A percentile compares a stretch with the other conserved stretches of the same genome.
Evolutionary conservation across 805 yeast species (phyloP).

Genomic region (Tetrapisispora arboricola): DNA sequence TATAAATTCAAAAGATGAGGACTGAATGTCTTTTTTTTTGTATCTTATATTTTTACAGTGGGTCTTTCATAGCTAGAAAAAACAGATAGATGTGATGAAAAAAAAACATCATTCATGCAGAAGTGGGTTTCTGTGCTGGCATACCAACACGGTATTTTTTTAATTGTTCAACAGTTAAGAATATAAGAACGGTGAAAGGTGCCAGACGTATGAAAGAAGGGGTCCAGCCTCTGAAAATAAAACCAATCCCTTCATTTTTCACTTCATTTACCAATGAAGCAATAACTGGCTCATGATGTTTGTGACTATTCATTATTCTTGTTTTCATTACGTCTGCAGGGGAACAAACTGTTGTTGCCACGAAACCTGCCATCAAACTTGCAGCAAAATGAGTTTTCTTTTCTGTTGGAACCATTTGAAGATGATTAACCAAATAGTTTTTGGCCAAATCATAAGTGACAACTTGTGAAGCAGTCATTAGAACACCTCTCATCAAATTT

Average conservation of each 20-base stretch:
- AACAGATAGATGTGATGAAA: background rate
- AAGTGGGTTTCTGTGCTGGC: slow-evolving; percentile 13
- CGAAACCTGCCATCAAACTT: slow-evolving; percentile 70
- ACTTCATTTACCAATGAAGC: slow-evolving; percentile 45
- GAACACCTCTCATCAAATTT: slow-evolving; percentile 66
- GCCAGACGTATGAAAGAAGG: slow-evolving; percentile 82
- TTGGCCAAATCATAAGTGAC: slow-evolving; percentile 79
- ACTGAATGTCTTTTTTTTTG: too few species aligned
- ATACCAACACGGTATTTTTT: slow-evolving; percentile 45
- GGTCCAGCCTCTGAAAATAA: slow-evolving; percentile 86
- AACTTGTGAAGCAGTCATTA: slow-evolving; percentile 87
- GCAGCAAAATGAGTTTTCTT: slow-evolving; percentile 70
- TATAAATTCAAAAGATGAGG: too few species aligned
- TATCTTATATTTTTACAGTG: too few species aligned
- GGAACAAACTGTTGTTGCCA: slow-evolving; percentile 85
- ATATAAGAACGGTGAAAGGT: slow-evolving; percentile 66
- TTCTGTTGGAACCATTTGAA: slow-evolving; percentile 46
- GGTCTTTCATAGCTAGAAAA: too few species aligned
- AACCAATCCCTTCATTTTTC: slow-evolving; percentile 59
- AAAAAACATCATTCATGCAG: background rate
- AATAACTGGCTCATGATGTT: slow-evolving; percentile 35
- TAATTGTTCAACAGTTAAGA: slow-evolving; percentile 56
- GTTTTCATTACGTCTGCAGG: slow-evolving; percentile 91
- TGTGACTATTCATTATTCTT: slow-evolving; percentile 61
- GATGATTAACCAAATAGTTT: slow-evolving; percentile 39